Percentiles rank a stretch among this genome's conserved stretches.
These are phyloP conservation scores for Puccinia hordei DNA, from an alignment of 1,284 basidiomycete species.

Conservation along the genomic window DNA sequence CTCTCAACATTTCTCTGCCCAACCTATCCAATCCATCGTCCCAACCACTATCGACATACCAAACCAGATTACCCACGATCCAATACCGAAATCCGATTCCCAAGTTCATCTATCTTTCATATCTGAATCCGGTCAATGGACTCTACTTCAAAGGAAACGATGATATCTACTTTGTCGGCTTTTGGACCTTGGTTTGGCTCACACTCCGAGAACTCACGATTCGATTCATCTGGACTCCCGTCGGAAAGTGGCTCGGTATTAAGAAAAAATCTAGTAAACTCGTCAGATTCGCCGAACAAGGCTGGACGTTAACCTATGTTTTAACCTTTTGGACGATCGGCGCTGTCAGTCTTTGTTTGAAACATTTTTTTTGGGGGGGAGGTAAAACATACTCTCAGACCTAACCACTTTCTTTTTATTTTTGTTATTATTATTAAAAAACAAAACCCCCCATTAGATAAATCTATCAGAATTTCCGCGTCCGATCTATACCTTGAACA, in stretches of 20 bases:
- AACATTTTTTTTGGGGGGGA: too few species aligned
- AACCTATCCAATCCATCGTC: conserved; percentile 7
- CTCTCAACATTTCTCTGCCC: conserved; percentile 23
- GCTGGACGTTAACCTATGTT: conserved; percentile 33
- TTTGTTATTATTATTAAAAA: not conserved
- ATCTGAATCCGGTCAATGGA: conserved; percentile 30
- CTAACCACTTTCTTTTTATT: too few species aligned
- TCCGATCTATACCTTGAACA: conserved; percentile 38
- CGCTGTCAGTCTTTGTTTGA: not conserved
- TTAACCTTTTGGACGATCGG: conserved; percentile 40
- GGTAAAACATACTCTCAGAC: too few species aligned
- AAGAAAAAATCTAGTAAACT: conserved; percentile 1
- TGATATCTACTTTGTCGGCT: conserved; percentile 45
- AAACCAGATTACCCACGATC: not conserved
- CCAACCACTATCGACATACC: not conserved
- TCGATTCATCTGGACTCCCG: conserved; percentile 33
- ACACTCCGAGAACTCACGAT: conserved; percentile 30
- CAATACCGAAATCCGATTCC: conserved; percentile 10
- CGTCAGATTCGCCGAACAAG: conserved; percentile 44
- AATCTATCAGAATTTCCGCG: conserved; percentile 12
- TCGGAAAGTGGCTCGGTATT: not conserved
- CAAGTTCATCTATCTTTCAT: conserved; percentile 47
- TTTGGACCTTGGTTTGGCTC: conserved; percentile 43
- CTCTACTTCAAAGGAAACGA: conserved; percentile 39
- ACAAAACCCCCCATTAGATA: conserved; percentile 6